Evolutionary conservation across 2,329 filamentous ascomycete species (phyloP), one percentile per base, ranked within the genome.

Genomic region (Diaporthe batatas): DNA sequence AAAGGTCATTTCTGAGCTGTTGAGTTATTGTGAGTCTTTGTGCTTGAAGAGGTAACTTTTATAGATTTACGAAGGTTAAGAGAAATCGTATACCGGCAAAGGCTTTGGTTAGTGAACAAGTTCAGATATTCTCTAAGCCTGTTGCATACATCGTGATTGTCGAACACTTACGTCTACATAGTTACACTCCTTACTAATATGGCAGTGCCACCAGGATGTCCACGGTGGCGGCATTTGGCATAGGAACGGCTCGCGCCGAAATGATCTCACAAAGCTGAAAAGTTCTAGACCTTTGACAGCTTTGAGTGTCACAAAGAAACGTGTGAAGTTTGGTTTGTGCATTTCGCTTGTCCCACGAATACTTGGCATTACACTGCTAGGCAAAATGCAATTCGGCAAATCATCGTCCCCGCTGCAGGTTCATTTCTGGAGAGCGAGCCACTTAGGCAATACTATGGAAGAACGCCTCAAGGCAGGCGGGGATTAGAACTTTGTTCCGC

Each of bases 341-440:
- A 53, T 12, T 25, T 36, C 10, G 44, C 42, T 65, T 65, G 44
- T 42, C 39, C 21, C 2, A 32, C 1, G 18, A 64, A 47, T 6
- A 39, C 58, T 64, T 49, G 58, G 58, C 58, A 64, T 14, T 36
- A 42, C 42, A 12, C 14, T 25, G 32, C n/a, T 39, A n/a, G 62
- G 62, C 47, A 53, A 14, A 53, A 67, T 67, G n/a, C 32, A 47
- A 36, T 67, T 25, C 44, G 62, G 34, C n/a, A 47, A 65, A 65
- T 51, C 23, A 11, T 29, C 2, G 16, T 16, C 44, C 62, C 62
- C 62, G 62, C 62, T 67, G 34, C 62, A 53, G 32, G 62, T 34
- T 23, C 44, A 67, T 39, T 67, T 67, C 47, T 67, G 62, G 47
- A n/a, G 62, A 53, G 62, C 62, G 62, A 67, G 44, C 47, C 8